Base-by-base conservation (phyloP, 106 monocot species). In the Dactylorhiza incarnata region DNA sequence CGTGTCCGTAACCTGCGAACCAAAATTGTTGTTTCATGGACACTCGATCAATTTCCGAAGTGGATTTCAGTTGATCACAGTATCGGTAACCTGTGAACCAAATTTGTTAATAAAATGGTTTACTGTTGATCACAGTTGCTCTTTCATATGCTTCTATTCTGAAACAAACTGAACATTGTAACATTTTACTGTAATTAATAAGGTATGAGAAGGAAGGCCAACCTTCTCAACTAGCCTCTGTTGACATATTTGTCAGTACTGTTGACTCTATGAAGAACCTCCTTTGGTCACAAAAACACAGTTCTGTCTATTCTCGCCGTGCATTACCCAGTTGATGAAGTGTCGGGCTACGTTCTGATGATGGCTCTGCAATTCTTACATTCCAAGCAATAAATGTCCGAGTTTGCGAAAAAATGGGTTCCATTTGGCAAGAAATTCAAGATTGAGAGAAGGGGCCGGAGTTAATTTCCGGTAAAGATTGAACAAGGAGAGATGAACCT, bases 321-420 rank as follows among this genome's bases (percentile, higher is more conserved):
- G 14, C 80, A 84, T 77, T 84, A 84, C 45, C 80, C 84, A 7
- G 85, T 85, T 48, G 85, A 85, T 9, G 81, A 85, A 62, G 75
- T 85, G 17, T 81, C 85, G 14, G 81, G 85, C 75, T 85, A 81
- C 82, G 82, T 85, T 85, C 85, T 72, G 85, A 85, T 79, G 84
- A 84, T 80, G 84, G 84, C 56, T 76, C 84, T 73, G 84, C 84
- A 44, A 84, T 84, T 80, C 54, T 85, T 24, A 85, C 85, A 65
- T 85, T 85, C 76, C 82, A 85, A 75, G 85, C 82, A 72, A 52
- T 85, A 85, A 71, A 85, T 82, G 43, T 82, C 85, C 26, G 84
- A 84, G 62, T 84, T 84, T 74, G 80, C 84, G 8, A 84, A 77
- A 61, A 84, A 81, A 68, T 82, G 85, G 82, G 85, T 85, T 12